A percentile compares a stretch with the other conserved stretches of the same genome.
phyloP scores from a whole-genome alignment of 306 rosid species.

The Prunus campanulata region DNA sequence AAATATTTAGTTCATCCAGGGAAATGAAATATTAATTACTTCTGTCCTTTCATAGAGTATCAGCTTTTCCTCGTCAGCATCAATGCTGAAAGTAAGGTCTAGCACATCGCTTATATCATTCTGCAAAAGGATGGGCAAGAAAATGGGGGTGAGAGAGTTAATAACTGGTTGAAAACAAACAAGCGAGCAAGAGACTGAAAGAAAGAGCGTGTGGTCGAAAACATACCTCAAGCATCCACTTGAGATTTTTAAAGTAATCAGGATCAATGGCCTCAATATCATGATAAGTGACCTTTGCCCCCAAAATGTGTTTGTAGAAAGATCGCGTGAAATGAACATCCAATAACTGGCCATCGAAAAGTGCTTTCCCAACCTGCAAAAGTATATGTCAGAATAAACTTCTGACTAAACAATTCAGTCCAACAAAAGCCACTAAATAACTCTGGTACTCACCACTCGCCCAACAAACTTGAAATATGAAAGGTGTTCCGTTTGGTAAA shows the following conservation, averaged over 20 bases:
- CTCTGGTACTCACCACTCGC: constrained; percentile 76
- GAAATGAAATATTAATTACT: constrained; percentile 36
- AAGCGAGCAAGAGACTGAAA: not conserved
- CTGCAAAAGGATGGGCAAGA: constrained; percentile 42
- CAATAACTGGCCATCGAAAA: constrained; percentile 90
- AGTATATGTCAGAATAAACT: constrained; percentile 22
- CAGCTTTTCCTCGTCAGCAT: constrained; percentile 95
- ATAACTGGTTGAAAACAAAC: not conserved
- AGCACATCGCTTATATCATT: constrained; percentile 76
- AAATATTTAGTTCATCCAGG: constrained; percentile 2
- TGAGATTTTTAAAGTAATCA: constrained; percentile 73
- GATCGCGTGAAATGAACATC: constrained; percentile 98
- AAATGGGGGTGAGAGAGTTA: not conserved
- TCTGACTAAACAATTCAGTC: constrained; percentile 7
- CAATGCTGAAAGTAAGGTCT: constrained; percentile 95
- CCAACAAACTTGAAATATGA: constrained; percentile 98
- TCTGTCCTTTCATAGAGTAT: constrained; percentile 86
- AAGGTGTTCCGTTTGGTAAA: constrained; percentile 93
- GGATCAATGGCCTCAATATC: constrained; percentile 99
- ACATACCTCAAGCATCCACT: constrained; percentile 96
- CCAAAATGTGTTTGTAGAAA: constrained; percentile 91
- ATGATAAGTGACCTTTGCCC: constrained; percentile 88
- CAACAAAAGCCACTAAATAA: constrained; percentile 21
- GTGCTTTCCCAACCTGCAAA: constrained; percentile 91
- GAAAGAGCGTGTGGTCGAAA: not conserved